These are phyloP conservation scores for Cocos nucifera DNA, from an alignment of 176 grass and related monocot genomes.

Conservation along the genomic window DNA sequence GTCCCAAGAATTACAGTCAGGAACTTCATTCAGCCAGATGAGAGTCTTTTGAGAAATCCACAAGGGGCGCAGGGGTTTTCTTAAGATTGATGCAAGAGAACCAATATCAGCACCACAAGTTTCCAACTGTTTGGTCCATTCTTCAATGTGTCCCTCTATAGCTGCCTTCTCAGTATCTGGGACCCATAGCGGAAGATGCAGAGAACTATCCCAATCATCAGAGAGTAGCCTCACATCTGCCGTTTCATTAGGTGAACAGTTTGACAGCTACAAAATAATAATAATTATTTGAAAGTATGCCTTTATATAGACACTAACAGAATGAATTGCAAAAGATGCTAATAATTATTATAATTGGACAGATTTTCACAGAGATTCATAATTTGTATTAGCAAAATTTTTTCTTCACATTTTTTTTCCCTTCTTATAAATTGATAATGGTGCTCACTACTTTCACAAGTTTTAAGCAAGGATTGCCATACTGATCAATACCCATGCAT, in stretches of 20 bases:
- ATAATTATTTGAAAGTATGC: too few relatives aligned
- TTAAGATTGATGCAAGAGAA: slow-evolving; percentile 42
- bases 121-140: slow-evolving; percentile 61
- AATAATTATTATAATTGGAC: too few relatives aligned
- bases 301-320: too few relatives aligned
- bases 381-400: too few relatives aligned
- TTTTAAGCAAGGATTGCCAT: too few relatives aligned
- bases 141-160: slow-evolving; percentile 47
- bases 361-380: too few relatives aligned
- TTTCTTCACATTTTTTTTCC: too few relatives aligned
- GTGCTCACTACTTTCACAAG: too few relatives aligned
- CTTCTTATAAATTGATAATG: too few relatives aligned
- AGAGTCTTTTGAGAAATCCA: slow-evolving; percentile 90
- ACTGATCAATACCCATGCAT: too few relatives aligned
- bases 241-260: slow-evolving; percentile 12
- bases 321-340: too few relatives aligned
- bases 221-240: slow-evolving; percentile 5
- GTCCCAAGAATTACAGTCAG: slow-evolving; percentile 60
- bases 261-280: slow-evolving; percentile 24
- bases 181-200: slow-evolving; percentile 83
- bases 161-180: slow-evolving; percentile 66
- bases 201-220: slow-evolving; percentile 56
- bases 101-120: slow-evolving; percentile 76
- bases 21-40: slow-evolving; percentile 97
- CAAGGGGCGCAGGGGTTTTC: slow-evolving; percentile 62